Base-by-base conservation (phyloP, 306 rosid species). In the Fragaria vesca region DNA sequence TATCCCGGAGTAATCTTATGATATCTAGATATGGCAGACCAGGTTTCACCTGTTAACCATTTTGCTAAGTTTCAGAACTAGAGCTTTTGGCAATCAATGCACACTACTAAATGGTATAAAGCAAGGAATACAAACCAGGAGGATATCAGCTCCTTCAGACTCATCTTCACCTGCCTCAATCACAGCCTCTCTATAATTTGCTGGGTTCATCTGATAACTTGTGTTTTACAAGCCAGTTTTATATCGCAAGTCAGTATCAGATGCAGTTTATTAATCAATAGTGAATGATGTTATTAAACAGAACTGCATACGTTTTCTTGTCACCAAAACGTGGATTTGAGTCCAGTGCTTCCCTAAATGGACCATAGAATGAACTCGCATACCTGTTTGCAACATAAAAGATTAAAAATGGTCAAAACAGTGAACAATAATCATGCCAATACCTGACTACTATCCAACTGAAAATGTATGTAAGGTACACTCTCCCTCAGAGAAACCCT, bases 271-370 rank as follows among this genome's bases (percentile, higher is more conserved):
- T 46, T 34, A 50, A 52, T 20, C n/a, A 46, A 80, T 48, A 11
- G 45, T 60, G 58, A 52, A 63, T 74, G 12, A 74, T 50, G 43
- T 79, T 65, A 68, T 60, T 60, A 73, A 63, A 75, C 52, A 46
- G 71, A 61, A 78, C 43, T 18, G 83, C 90, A 71, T 88, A 93
- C 99, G 97, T 95, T 69, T 93, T 91, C 69, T 95, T 93, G 87
- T 95, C 98, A 40, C 99, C 99, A 52, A 95, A 95, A 62, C 97
- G 97, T 21, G 99, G 99, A 80, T 95, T 95, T 42, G 99, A 95
- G 81, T 95, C 96, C 65, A 95, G 83, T 24, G 97, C 97, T 85
- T 95, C 99, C 75, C 99, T 90, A 79, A 95, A 95, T 63, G 98
- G 98, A 67, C 99, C 97, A 73, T 96, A 96, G 81, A 93, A 95